A percentile compares a stretch with the other conserved stretches of the same genome.
Conservation (phyloP, 2,329 filamentous ascomycete species). For the Aspergillus sp. region DNA sequence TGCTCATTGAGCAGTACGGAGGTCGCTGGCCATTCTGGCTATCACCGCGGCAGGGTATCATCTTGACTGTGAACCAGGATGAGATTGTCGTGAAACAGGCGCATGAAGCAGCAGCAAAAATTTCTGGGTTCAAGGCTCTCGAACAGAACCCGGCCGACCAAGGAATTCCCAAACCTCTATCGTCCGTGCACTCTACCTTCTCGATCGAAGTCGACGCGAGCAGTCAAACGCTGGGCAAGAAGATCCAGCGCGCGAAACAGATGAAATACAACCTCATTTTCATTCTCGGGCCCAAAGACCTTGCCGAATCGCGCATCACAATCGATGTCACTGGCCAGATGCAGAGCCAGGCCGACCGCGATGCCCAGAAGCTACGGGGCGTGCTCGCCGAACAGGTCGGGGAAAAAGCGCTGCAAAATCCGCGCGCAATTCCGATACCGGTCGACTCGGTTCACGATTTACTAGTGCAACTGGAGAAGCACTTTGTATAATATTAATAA, state of each 20-base stretch:
- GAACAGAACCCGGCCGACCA: constrained; percentile 28
- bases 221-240: constrained; percentile 66
- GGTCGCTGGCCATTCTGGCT: constrained; percentile 88
- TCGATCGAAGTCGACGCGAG: constrained; percentile 73
- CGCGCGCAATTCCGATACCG: constrained; percentile 41
- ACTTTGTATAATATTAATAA: constrained; percentile 40
- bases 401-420: constrained; percentile 35
- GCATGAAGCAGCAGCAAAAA: constrained; percentile 56
- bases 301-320: constrained; percentile 61
- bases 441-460: constrained; percentile 43
- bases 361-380: constrained; percentile 31
- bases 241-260: constrained; percentile 71
- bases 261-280: constrained; percentile 76
- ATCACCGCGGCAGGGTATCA: constrained; percentile 75
- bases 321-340: constrained; percentile 48
- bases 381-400: constrained; percentile 33
- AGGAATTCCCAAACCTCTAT: constrained; percentile 42
- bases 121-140: constrained; percentile 48
- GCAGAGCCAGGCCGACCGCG: constrained; percentile 44
- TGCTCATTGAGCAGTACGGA: constrained; percentile 81
- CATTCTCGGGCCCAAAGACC: constrained; percentile 70
- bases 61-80: constrained; percentile 71
- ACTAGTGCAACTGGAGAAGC: constrained; percentile 42
- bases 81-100: constrained; percentile 50
- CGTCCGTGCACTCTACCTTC: constrained; percentile 63